Base-by-base conservation (phyloP, 1,284 basidiomycete species). In the Cutaneotrichosporon cutaneum region DNA sequence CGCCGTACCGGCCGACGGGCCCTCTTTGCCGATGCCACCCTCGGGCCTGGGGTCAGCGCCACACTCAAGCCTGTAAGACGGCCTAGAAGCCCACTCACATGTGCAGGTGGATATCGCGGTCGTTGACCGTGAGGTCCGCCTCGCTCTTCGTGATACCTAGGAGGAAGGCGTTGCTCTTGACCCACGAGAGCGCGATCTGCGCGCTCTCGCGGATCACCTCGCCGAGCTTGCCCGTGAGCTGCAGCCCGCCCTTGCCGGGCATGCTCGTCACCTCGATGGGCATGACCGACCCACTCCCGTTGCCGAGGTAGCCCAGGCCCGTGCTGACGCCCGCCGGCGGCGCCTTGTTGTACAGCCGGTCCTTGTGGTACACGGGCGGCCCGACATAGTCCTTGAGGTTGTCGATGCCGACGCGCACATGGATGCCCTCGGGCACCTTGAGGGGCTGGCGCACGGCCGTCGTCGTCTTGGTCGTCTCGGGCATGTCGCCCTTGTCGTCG, bases 161-260 rank as follows among this genome's bases (percentile, higher is more conserved):
- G 52, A 90, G 88, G 75, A 85, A 88, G 2, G 94, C 92, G 72
- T 98, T 90, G 21, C 87, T 83, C 80, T 95, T 96, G 61, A 96
- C 89, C 90, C 92, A 98, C 70, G 89, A 90, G 54, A 98, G 82
- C 2, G 90, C 92, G 66, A 98, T 95, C 77, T 95, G 91, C 0
- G 95, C 94, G 62, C 89, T 92, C 81, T 98, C 95, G 60, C 93
- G 86, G 76, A 98, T 98, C 63, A 98, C 95, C 72, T 99, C 95
- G 56, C 95, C 95, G 2, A 99, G 88, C 82, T 98, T 98, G 56
- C 95, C 95, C 0, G 95, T 98, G 7, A 98, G 82, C 72, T 94
- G 92, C 3, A 98, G 82, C 9, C 83, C 83, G 13, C 93, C 94
- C 77, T 94, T 94, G 8, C 92, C 93, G 30, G 92, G 92, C 91